A percentile compares a stretch with the other conserved stretches of the same genome.
Conservation (phyloP, 768 basidiomycete species). For the Mycena albidolilacea region DNA sequence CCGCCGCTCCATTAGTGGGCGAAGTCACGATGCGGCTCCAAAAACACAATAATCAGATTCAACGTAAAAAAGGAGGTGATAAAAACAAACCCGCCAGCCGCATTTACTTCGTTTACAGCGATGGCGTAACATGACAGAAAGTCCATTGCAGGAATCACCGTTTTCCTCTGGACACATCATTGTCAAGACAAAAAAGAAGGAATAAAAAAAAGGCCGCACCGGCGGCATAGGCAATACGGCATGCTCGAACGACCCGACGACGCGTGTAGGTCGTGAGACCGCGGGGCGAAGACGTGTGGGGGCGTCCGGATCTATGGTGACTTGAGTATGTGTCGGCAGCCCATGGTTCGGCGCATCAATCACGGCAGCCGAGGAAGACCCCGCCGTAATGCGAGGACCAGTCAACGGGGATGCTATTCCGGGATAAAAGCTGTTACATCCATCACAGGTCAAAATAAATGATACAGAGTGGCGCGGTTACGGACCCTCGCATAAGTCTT, state of each 20-base stretch:
- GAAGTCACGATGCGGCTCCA: slow-evolving; percentile 87
- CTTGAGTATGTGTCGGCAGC: slow-evolving; percentile 39
- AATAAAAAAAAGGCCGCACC: slow-evolving; percentile 58
- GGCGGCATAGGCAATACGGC: slow-evolving; percentile 86
- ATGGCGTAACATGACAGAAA: slow-evolving; percentile 96
- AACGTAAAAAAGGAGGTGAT: background rate
- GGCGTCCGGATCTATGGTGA: slow-evolving; percentile 36
- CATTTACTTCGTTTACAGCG: slow-evolving; percentile 96
- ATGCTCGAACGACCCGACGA: slow-evolving; percentile 87
- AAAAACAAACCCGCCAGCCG: slow-evolving; percentile 74
- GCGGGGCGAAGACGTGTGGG: slow-evolving; percentile 34
- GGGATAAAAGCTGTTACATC: slow-evolving; percentile 60
- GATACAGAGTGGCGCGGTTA: slow-evolving; percentile 26
- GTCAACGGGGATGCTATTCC: slow-evolving; percentile 54
- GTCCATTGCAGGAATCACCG: slow-evolving; percentile 93
- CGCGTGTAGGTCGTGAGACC: slow-evolving; percentile 54
- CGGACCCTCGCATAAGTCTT: slow-evolving; percentile 90
- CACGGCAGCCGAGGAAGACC: slow-evolving; percentile 41
- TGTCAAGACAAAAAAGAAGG: slow-evolving; percentile 16
- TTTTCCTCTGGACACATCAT: slow-evolving; percentile 70
- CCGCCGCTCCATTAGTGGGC: slow-evolving; percentile 94
- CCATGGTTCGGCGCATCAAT: slow-evolving; percentile 41
- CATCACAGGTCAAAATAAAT: slow-evolving; percentile 11
- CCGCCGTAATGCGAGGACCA: slow-evolving; percentile 49
- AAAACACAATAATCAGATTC: background rate